These are phyloP conservation scores for Hortiboletus campestris DNA, from an alignment of 768 basidiomycete species.

Conservation along the genomic window DNA sequence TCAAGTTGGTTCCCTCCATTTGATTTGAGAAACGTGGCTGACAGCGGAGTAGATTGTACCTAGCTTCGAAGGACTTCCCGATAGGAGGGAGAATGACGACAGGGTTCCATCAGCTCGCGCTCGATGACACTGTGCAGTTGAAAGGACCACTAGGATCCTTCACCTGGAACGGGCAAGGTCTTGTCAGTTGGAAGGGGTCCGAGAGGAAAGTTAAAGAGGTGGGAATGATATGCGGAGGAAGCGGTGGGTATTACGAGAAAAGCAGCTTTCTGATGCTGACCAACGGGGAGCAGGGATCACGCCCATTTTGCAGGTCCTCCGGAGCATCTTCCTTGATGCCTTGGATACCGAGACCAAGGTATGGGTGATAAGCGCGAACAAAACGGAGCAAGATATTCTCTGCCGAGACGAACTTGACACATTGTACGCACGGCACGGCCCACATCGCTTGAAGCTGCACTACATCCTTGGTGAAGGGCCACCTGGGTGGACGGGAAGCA, in stretches of 20 bases:
- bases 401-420: slow-evolving; percentile 48
- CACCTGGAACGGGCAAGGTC: slow-evolving; percentile 45
- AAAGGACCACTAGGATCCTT: slow-evolving; percentile 63
- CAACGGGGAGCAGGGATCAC: slow-evolving; percentile 41
- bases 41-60: slow-evolving; percentile 39
- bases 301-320: slow-evolving; percentile 56
- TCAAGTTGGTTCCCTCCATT: slow-evolving; percentile 40
- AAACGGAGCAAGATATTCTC: slow-evolving; percentile 48
- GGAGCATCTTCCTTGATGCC: slow-evolving; percentile 42
- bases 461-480: slow-evolving; percentile 40
- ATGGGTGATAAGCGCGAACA: slow-evolving; percentile 51
- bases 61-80: slow-evolving; percentile 35
- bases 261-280: neutral
- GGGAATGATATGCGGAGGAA: slow-evolving; percentile 58
- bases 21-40: neutral
- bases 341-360: slow-evolving; percentile 38
- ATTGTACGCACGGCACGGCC: slow-evolving; percentile 29
- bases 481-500: slow-evolving; percentile 38
- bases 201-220: slow-evolving; percentile 38
- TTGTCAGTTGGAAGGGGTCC: slow-evolving; percentile 37
- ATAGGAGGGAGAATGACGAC: slow-evolving; percentile 53
- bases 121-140: slow-evolving; percentile 52
- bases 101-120: slow-evolving; percentile 43
- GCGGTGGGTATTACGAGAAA: slow-evolving; percentile 34
- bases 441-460: slow-evolving; percentile 38